Base-by-base conservation (phyloP, 164 flowering plant species). In the Buxus sempervirens region DNA sequence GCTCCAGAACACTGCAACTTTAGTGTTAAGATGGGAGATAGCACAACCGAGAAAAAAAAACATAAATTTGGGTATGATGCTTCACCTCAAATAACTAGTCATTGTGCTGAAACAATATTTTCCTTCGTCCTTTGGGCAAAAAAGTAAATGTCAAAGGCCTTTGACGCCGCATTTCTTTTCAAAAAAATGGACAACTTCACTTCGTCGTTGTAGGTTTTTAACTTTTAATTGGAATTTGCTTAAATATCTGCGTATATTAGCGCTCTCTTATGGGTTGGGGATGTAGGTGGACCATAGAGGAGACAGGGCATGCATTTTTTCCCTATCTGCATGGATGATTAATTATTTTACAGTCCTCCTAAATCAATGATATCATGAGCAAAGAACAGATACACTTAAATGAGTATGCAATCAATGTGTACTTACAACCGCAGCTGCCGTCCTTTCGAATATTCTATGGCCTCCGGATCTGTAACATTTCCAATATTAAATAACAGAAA, bases 341-440 rank as follows among this genome's bases (percentile, higher is more conserved):
- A n/a, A n/a, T n/a, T n/a, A n/a, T n/a, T n/a, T n/a, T 41, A 41
- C 8, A 41, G 5, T 41, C 45, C 45, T 41, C 5, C 5, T 41
- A 41, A 41, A 10, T 45, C 13, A 45, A 10, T 45, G 7, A 32
- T 7, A 27, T 28, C 16, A 57, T 62, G 28, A 23, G 19, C 58
- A 4, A 23, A 54, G 28, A 32, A 55, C 26, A 38, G 9, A 36
- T 25, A 19, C 53, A 8, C n/a, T 57, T 20, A 7, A 3, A 48
- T 32, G 24, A 5, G 26, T 8, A 20, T 7, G 27, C 4, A 22
- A 65, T 32, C 57, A 36, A 32, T 16, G 58, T 53, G 10, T 12
- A 82, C 98, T 89, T 81, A 95, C 99, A 95, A 95, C 3, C 87
- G 96, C 69, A 95, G 78, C 64, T 90, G 90, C n/a, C 97, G 91